Evolutionary conservation across 768 basidiomycete genomes (phyloP), one percentile per base, ranked within the genome.

Genomic region (Hemileccinum rubropunctum): DNA sequence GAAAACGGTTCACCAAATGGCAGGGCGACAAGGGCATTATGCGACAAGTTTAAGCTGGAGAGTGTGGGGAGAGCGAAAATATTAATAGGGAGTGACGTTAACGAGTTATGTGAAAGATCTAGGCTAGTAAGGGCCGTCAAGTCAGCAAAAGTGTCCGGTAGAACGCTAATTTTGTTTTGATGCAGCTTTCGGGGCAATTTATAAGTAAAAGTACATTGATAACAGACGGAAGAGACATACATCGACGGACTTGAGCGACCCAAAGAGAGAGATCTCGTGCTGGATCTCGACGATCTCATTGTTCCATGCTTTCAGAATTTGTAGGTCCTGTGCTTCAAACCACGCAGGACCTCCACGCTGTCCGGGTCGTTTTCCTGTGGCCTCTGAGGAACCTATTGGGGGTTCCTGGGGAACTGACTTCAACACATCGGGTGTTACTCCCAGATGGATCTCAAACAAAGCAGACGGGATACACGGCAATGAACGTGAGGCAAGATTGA

Each of bases 311-410:
- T 90, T 91, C 37, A 93, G 69, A 5, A 86, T 71, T 33, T 80
- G 78, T 18, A 93, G 69, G 66, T 93, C 90, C 61, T 87, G 84
- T 1, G 85, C 85, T 62, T 91, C 89, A 58, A 83, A 93, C 88
- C 90, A 90, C 1, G 86, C 75, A 12, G 86, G 81, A 18, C 60
- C 57, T 42, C 74, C 70, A 28, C 69, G 71, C 45, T 75, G 73
- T 28, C 70, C 73, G 9, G 72, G 66, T 37, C 73, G 72, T 48
- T 70, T 73, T n/a, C 63, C 65, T 13, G 67, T 55, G 9, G 62
- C 54, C 4, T 74, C 69, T 30, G 63, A 18, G 67, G 69, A 48
- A 73, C 74, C 55, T 34, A 76, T 67, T 9, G 75, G 69, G 4
- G 84, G 84, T 56, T 88, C 84, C 38, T 81, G 73, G 4, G 77